Conservation (phyloP, 2,329 filamentous ascomycete genomes). For the Nigrospora osmanthi region DNA sequence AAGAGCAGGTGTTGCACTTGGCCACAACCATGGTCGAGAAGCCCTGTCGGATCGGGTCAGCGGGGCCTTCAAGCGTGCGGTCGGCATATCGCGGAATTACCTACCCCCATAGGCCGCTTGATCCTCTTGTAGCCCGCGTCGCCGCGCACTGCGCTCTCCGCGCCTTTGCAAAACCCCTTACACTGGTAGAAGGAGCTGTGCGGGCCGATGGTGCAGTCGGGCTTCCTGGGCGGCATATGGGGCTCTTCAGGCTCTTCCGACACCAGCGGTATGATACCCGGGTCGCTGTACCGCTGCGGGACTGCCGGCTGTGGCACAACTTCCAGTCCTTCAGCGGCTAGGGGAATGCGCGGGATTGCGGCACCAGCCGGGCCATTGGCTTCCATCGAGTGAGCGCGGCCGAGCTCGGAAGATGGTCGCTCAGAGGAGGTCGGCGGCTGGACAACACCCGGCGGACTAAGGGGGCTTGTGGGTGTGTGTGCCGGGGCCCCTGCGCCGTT, state of each 20-base stretch:
- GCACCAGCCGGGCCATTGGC: no score
- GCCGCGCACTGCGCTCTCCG: slow-evolving; percentile 39
- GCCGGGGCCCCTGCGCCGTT: no score
- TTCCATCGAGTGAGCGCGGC: no score
- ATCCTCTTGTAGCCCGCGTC: slow-evolving; percentile 41
- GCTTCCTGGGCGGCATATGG: slow-evolving; percentile 12
- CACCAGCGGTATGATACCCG: slow-evolving; percentile 27
- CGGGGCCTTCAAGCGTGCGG: no score
- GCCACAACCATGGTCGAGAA: slow-evolving; percentile 36
- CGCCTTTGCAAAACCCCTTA: slow-evolving; percentile 49
- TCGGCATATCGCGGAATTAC: slow-evolving; percentile 3
- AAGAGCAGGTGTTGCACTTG: slow-evolving; percentile 44
- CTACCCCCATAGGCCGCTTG: slow-evolving; percentile 36
- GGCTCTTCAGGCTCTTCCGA: slow-evolving; percentile 13
- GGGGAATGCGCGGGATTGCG: no score
- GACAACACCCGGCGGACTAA: no score
- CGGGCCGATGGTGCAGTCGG: slow-evolving; percentile 33
- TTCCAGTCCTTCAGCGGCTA: no score
- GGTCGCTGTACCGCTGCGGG: slow-evolving; percentile 12
- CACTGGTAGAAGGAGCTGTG: slow-evolving; percentile 43
- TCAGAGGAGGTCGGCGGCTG: no score
- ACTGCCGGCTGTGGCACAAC: background rate
- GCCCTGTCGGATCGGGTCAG: slow-evolving; percentile 19
- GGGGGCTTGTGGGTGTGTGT: no score
- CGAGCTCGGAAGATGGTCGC: no score